These are phyloP conservation scores for Neurospora pannonica DNA, from an alignment of 495 filamentous ascomycete species.

Conservation along the genomic window DNA sequence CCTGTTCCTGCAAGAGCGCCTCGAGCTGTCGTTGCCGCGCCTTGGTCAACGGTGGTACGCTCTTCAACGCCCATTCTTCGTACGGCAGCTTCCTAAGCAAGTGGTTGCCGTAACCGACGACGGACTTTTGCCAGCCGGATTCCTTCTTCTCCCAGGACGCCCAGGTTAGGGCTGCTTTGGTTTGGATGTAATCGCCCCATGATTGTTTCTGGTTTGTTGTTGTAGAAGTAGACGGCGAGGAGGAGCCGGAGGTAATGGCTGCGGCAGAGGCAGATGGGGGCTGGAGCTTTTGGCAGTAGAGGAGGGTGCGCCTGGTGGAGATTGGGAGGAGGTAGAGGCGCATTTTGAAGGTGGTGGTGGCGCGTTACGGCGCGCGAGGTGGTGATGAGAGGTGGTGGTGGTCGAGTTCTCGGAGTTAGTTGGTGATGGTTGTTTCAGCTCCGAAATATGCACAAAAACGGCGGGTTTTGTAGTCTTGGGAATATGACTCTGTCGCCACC, in stretches of 20 bases:
- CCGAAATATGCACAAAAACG: not conserved
- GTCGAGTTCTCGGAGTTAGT: not conserved
- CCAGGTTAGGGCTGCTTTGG: slow-evolving; percentile 67
- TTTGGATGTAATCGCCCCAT: slow-evolving; percentile 52
- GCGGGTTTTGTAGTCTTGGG: not conserved
- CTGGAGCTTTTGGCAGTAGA: slow-evolving; percentile 78
- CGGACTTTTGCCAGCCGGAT: slow-evolving; percentile 72
- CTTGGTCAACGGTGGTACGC: slow-evolving; percentile 69
- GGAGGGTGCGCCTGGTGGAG: slow-evolving; percentile 78
- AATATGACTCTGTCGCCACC: not conserved
- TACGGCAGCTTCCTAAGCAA: slow-evolving; percentile 80
- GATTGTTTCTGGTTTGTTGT: slow-evolving; percentile 39
- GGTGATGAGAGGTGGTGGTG: not conserved
- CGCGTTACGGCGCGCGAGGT: not conserved
- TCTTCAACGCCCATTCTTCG: slow-evolving; percentile 96
- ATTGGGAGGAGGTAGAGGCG: slow-evolving; percentile 92
- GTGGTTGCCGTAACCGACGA: slow-evolving; percentile 79
- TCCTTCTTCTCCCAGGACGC: slow-evolving; percentile 76
- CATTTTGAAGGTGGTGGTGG: slow-evolving; percentile 45
- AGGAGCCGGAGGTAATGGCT: slow-evolving; percentile 51
- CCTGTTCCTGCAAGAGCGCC: not conserved
- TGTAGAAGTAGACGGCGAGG: slow-evolving; percentile 81
- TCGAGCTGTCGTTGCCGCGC: not conserved
- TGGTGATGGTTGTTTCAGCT: not conserved
- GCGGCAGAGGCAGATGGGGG: slow-evolving; percentile 20